Percentiles rank a stretch among this genome's conserved stretches.
Conservation (phyloP, 257 asterid genomes). For the Lycium ferocissimum region DNA sequence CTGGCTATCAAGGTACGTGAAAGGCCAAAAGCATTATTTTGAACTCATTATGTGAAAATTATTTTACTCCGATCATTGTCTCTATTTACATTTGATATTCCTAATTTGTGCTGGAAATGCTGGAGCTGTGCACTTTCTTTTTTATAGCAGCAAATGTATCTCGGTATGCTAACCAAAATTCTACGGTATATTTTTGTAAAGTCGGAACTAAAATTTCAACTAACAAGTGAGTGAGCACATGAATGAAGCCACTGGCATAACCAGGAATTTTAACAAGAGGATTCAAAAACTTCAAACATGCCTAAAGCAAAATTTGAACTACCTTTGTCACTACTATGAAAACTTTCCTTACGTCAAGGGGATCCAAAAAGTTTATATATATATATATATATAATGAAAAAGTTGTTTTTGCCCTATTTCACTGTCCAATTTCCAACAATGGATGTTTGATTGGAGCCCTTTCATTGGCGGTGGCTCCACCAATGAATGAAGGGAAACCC, state of each 20-base stretch:
- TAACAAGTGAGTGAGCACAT: neutral
- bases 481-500: neutral
- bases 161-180: neutral
- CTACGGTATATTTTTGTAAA: neutral
- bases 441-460: neutral
- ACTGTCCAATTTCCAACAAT: neutral
- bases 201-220: slow-evolving; percentile 11
- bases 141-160: neutral
- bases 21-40: slow-evolving; percentile 16
- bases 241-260: neutral
- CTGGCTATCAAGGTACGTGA: slow-evolving; percentile 32
- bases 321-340: neutral
- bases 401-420: neutral
- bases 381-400: neutral
- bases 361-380: neutral
- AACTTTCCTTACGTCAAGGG: neutral
- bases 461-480: neutral
- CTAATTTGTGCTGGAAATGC: neutral
- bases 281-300: neutral
- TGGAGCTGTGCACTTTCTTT: slow-evolving; percentile 10
- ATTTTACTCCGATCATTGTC: slow-evolving; percentile 2
- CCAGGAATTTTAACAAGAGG: neutral
- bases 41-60: neutral
- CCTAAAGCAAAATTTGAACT: neutral
- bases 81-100: neutral